These are phyloP conservation scores for Penium margaritaceum DNA, from an alignment of 139 green algal genomes.

Conservation along the genomic window DNA sequence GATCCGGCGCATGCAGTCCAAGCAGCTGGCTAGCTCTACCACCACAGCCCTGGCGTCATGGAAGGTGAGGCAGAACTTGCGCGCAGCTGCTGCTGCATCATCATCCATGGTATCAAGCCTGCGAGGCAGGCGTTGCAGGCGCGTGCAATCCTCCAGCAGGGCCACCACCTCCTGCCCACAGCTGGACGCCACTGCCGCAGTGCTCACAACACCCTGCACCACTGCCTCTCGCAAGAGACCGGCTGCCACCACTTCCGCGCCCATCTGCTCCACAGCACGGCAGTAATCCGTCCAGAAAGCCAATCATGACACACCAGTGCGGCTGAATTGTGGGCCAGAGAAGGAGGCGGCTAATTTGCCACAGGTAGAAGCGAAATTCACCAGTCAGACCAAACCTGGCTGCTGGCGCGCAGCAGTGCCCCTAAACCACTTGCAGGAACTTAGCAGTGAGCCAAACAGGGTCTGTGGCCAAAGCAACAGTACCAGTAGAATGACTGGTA, in stretches of 20 bases:
- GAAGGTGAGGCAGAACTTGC: conserved; percentile 74
- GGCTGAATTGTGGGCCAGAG: conserved; percentile 10
- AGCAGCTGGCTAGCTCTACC: conserved; percentile 70
- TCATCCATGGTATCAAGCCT: conserved; percentile 76
- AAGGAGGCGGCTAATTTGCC: conserved; percentile 20
- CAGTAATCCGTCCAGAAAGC: too few species aligned
- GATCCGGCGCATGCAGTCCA: conserved; percentile 64
- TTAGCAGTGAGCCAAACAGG: too few species aligned
- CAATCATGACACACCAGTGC: too few species aligned
- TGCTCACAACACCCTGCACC: conserved; percentile 44
- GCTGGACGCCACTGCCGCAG: conserved; percentile 52
- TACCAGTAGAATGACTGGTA: too few species aligned
- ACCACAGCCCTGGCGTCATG: conserved; percentile 72
- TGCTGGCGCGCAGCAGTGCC: too few species aligned
- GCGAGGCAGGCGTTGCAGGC: conserved; percentile 58
- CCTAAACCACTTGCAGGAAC: too few species aligned
- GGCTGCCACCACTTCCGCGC: conserved; percentile 72
- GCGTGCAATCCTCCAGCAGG: conserved; percentile 41
- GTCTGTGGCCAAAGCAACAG: too few species aligned
- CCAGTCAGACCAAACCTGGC: too few species aligned
- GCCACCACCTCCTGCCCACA: conserved; percentile 52
- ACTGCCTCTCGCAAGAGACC: conserved; percentile 70
- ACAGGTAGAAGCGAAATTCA: background rate
- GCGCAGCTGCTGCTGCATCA: conserved; percentile 62
- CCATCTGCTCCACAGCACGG: too few species aligned